Conservation (phyloP, 768 basidiomycete genomes). For the Mycena vulgaris region DNA sequence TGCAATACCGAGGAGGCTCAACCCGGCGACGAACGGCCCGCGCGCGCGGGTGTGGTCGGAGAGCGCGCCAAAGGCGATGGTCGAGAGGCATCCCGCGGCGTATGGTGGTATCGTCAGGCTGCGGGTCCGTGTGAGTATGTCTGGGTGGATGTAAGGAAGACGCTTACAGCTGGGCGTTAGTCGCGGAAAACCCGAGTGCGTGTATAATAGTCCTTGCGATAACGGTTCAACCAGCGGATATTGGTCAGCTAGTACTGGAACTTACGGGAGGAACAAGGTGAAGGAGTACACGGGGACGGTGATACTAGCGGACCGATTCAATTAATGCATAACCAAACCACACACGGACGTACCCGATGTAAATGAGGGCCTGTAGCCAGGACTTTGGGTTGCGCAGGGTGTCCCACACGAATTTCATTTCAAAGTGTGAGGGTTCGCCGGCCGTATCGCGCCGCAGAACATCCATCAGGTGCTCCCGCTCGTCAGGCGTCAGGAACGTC, state of each 20-base stretch:
- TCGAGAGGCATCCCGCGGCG: conserved; percentile 46
- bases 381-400: conserved; percentile 48
- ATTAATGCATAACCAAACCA: not conserved
- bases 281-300: conserved; percentile 53
- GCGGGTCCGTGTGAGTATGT: not conserved
- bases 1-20: conserved; percentile 54
- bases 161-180: conserved; percentile 50
- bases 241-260: not conserved
- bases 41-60: conserved; percentile 52
- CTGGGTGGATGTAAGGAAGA: not conserved
- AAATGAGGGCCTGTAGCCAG: conserved; percentile 45
- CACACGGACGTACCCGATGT: conserved; percentile 45
- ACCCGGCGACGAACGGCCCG: conserved; percentile 59
- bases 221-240: too few species aligned
- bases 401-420: conserved; percentile 52
- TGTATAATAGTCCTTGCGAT: conserved; percentile 46
- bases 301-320: conserved; percentile 1
- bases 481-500: conserved; percentile 55
- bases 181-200: conserved; percentile 60
- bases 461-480: conserved; percentile 50
- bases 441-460: conserved; percentile 45
- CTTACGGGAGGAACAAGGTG: conserved; percentile 50
- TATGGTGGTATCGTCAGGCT: conserved; percentile 55
- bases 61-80: conserved; percentile 47
- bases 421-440: conserved; percentile 51